Evolutionary conservation across 768 basidiomycete species (phyloP), one percentile per base, ranked within the genome.

Genomic region (Russula olivacea): DNA sequence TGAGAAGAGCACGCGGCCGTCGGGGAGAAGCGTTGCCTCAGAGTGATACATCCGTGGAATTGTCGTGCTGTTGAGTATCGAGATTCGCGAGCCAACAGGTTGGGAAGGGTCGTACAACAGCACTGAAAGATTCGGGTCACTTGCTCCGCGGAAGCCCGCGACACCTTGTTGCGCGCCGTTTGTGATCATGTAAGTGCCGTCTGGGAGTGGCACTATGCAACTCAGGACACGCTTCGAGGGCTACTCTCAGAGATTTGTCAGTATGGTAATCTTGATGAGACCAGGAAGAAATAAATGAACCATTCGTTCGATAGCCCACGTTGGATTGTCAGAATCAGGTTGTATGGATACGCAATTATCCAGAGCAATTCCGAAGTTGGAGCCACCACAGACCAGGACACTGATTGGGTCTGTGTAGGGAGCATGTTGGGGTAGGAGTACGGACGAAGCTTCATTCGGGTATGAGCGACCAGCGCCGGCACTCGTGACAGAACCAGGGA

Each of bases 1-100:
- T 9, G 89, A 88, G 38, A 92, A 77, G 50, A 91, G 75, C 32
- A 91, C 81, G 7, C 87, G 83, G 4, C 84, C 90, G 66, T 90
- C 89, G 0, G 85, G 85, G 25, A 91, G 80, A 14, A 91, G 80
- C 30, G 81, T 83, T 8, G 87, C 86, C 70, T 84, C 87, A 0
- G 89, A 91, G 72, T 90, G 89, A 66, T 91, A 92, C 71, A 91
- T 67, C 15, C 90, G 83, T 0, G 88, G 81, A 25, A 92, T 83
- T 47, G 84, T 87, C 32, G 88, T 89, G 25, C 72, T 80, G 70
- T 78, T 78, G 52, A 88, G 78, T 69, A 89, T 82, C 15, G 89
- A 83, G 65, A 89, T 76, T 34, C 89, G 84, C 43, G 83, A 80
- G 11, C 79, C 76, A 49, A 84, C 68, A 7, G 65, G 79, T 59